A percentile compares a stretch with the other conserved stretches of the same genome.
Conservation (phyloP, 768 basidiomycete species). For the Roridomyces roridus region DNA sequence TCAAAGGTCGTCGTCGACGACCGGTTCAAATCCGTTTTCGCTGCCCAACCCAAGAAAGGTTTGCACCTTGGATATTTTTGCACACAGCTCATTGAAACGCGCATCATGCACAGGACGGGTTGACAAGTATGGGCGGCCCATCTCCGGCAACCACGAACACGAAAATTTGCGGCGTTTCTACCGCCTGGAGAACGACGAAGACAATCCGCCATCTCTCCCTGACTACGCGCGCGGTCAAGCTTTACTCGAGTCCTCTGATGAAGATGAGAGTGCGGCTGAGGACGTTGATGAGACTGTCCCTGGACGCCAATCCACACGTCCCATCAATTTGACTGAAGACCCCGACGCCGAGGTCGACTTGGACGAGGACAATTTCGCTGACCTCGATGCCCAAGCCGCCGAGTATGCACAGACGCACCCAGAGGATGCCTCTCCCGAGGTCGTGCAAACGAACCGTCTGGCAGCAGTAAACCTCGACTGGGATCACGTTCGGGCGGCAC, state of each 20-base stretch:
- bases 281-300: constrained; percentile 54
- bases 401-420: constrained; percentile 60
- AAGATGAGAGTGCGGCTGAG: constrained; percentile 57
- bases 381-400: constrained; percentile 77
- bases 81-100: constrained; percentile 22
- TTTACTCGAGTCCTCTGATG: constrained; percentile 87
- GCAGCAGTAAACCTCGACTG: constrained; percentile 97
- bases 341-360: constrained; percentile 73
- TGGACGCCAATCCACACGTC: constrained; percentile 52
- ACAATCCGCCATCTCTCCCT: constrained; percentile 42
- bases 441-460: constrained; percentile 67
- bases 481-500: constrained; percentile 91
- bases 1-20: constrained; percentile 90
- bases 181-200: constrained; percentile 61
- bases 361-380: constrained; percentile 75
- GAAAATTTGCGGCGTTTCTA: constrained; percentile 86
- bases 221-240: constrained; percentile 94
- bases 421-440: constrained; percentile 45
- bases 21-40: constrained; percentile 85
- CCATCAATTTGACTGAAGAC: constrained; percentile 42
- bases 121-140: constrained; percentile 87
- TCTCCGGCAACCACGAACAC: constrained; percentile 71
- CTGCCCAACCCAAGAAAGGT: constrained; percentile 49
- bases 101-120: constrained; percentile 56
- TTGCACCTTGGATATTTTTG: neutral